These are phyloP conservation scores for Coniferiporia weirii DNA, from an alignment of 1,284 basidiomycete genomes.

Conservation along the genomic window DNA sequence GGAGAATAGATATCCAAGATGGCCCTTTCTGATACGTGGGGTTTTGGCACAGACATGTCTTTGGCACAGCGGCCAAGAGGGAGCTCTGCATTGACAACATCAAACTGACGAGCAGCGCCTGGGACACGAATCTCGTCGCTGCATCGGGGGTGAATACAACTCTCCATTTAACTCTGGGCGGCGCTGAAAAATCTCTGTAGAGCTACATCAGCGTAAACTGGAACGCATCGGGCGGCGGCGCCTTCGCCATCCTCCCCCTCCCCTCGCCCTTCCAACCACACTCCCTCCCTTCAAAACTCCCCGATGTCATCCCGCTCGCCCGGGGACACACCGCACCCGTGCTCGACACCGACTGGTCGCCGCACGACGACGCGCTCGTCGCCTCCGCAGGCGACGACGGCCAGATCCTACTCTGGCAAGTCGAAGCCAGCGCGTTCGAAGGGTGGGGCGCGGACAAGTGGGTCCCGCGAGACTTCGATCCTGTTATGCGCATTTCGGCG, in stretches of 20 bases:
- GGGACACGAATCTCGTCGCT: slow-evolving; percentile 93
- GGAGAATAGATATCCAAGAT: background rate
- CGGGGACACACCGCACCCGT: slow-evolving; percentile 81
- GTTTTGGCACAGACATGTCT: slow-evolving; percentile 70
- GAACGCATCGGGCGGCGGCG: slow-evolving; percentile 93
- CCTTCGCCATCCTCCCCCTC: slow-evolving; percentile 87
- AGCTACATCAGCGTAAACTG: slow-evolving; percentile 91
- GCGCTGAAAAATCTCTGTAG: slow-evolving; percentile 32
- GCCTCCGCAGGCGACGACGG: slow-evolving; percentile 93
- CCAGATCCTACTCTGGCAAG: slow-evolving; percentile 87
- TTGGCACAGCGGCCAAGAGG: slow-evolving; percentile 80
- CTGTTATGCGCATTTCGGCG: slow-evolving; percentile 68
- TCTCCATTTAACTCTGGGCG: slow-evolving; percentile 5
- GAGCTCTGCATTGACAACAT: slow-evolving; percentile 86
- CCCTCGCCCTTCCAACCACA: slow-evolving; percentile 64
- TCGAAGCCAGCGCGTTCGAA: slow-evolving; percentile 66
- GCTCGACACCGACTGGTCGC: slow-evolving; percentile 97
- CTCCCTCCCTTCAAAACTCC: slow-evolving; percentile 74
- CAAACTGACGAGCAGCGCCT: slow-evolving; percentile 85
- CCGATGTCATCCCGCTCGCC: slow-evolving; percentile 89
- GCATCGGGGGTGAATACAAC: slow-evolving; percentile 66
- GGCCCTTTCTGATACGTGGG: background rate
- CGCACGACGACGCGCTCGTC: slow-evolving; percentile 87
- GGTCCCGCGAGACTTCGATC: slow-evolving; percentile 81
- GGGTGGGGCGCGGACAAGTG: slow-evolving; percentile 86